These are phyloP conservation scores for Hypoxylon sp. DNA, from an alignment of 2,329 filamentous ascomycete genomes.

Conservation along the genomic window DNA sequence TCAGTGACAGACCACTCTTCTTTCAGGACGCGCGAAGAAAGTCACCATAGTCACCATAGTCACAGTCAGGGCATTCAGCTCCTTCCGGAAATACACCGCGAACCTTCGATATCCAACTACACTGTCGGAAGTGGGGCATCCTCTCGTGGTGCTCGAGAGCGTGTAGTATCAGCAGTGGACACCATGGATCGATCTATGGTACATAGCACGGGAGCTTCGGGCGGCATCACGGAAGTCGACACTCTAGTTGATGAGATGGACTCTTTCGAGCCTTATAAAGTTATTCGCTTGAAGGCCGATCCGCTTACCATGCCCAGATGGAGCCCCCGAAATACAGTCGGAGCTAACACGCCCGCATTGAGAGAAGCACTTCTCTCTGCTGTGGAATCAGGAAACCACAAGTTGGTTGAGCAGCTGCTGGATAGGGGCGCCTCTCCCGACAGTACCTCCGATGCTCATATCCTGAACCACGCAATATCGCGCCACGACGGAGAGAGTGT, in stretches of 20 bases:
- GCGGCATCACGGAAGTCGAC: constrained; percentile 46
- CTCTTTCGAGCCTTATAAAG: constrained; percentile 56
- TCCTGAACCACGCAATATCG: constrained; percentile 68
- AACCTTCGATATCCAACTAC: constrained; percentile 46
- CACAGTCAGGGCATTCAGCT: constrained; percentile 30
- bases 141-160: constrained; percentile 41
- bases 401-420: constrained; percentile 69
- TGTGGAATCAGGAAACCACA: constrained; percentile 70
- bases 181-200: constrained; percentile 33
- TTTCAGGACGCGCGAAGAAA: constrained; percentile 33
- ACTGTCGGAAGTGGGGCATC: constrained; percentile 42
- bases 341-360: constrained; percentile 61
- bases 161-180: constrained; percentile 40
- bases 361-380: constrained; percentile 67
- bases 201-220: constrained; percentile 42
- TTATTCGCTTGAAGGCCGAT: constrained; percentile 66
- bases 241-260: constrained; percentile 55
- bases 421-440: constrained; percentile 70
- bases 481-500: constrained; percentile 67
- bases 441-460: constrained; percentile 61
- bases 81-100: constrained; percentile 40
- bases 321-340: constrained; percentile 62
- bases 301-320: constrained; percentile 66
- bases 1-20: constrained; percentile 47
- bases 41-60: neutral